Base-by-base conservation (phyloP, 202 grass and related monocot species). In the Brachypodium distachyon region DNA sequence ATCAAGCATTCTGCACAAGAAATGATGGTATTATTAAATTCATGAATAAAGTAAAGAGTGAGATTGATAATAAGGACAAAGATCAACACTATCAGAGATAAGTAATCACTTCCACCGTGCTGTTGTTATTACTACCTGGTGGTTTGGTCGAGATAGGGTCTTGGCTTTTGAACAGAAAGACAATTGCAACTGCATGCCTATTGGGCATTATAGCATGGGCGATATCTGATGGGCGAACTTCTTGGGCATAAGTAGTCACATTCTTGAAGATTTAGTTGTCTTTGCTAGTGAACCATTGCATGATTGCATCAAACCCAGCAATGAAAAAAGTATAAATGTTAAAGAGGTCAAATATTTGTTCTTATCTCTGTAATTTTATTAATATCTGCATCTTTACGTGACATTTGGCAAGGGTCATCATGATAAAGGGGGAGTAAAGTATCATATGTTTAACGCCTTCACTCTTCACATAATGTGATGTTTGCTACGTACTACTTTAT, bases 101-200 rank as follows among this genome's bases (percentile, higher is more conserved):
- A 72, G 57, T 72, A 73, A 81, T 85, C 57, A 85, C 82, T 71
- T 72, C 71, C 81, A 59, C 57, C 72, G 40, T 77, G 77, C 25
- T 72, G 65, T 66, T 81, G 86, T 89, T 77, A 89, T 85, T 81
- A 89, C 47, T 85, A 50, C 86, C 72, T 67, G 56, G 40, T 85
- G 64, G 50, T 78, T 65, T 67, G 64, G 40, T 88, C 57, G 65
- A 77, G 77, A 57, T 76, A 59, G 38, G 67, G 56, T 48, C n/a
- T 67, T 72, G 56, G 64, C n/a, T 67, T 77, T 77, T 59, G 39
- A 77, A 81, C 63, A 65, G 33, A 53, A 81, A 57, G 76, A 72
- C 12, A 84, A 56, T 42, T 81, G 48, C 65, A 81, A 77, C 56
- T 77, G 49, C 77, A 72, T 18, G 47, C 69, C 70, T 81, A 66